Evolutionary conservation across 257 asterid genomes (phyloP), one percentile per base, ranked within the genome.

Genomic region (Datura wrightii): DNA sequence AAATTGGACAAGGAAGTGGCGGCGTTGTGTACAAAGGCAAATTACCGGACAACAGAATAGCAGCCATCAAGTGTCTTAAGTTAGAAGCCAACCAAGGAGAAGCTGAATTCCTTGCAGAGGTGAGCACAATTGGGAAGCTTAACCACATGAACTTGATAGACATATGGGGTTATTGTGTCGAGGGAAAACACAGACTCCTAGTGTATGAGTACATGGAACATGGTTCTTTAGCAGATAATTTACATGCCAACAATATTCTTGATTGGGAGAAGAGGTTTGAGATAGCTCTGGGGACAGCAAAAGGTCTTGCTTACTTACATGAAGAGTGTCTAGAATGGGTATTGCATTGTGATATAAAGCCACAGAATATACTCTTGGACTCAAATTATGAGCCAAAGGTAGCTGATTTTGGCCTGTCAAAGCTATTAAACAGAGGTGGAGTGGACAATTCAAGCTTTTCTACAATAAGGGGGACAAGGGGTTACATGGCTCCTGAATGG

Each of bases 401-500:
- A 11, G 85, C 70, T 52, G 81, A 83, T 53, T 83, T 83, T 55
- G 85, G 85, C 11, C 81, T 83, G 2, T 79, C 81, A 19, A 83
- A 55, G 60, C 66, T 83, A 37, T 70, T 37, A 5, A 67, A 70
- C 6, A 19, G 82, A 70, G 82, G 67, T 19, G 59, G 71, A 16
- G 72, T 66, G 24, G 58, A 39, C 71, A 58, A 18, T n/a, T 71
- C 86, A 53, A 5, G 42, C 18, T 39, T 83, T 39, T 16, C 82
- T 16, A 71, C 48, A 55, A 71, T 83, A 41, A 11, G 86, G 11
- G 86, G 86, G 5, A 83, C 86, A 6, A 83, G 76, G 59, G 82
- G 85, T 34, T 83, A 83, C 44, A 83, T 83, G 82, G 85, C 85
- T 67, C 85, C 70, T 14, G 82, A 83, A 63, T 71, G 86, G 86